Conservation (phyloP, 1,139 yeast species). For the Saccharomyces hybrid region DNA sequence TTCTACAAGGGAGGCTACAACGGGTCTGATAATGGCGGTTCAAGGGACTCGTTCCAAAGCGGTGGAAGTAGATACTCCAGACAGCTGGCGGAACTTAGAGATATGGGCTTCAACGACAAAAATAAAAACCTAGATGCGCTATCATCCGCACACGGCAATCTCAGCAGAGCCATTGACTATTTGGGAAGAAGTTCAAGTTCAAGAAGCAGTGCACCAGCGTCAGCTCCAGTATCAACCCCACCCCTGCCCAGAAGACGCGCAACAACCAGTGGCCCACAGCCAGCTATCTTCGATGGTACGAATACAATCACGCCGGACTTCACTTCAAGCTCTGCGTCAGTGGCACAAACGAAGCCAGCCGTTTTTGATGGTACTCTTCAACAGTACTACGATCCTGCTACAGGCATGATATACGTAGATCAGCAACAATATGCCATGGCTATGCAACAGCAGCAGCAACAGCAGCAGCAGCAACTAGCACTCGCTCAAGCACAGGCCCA, state of each 20-base stretch:
- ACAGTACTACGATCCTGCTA: slow-evolving; percentile 29
- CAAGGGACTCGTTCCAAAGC: slow-evolving; percentile 1
- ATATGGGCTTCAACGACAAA: slow-evolving; percentile 25
- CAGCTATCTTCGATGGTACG: slow-evolving; percentile 30
- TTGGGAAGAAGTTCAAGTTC: slow-evolving; percentile 11
- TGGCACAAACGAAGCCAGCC: slow-evolving; percentile 11
- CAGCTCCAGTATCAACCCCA: slow-evolving; percentile 16
- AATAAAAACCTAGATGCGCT: slow-evolving; percentile 32
- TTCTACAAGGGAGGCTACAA: slow-evolving; percentile 3
- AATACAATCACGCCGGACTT: slow-evolving; percentile 5
- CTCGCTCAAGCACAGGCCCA: slow-evolving; percentile 8
- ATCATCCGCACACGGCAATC: slow-evolving; percentile 28
- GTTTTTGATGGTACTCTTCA: slow-evolving; percentile 27
- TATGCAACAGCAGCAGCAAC: slow-evolving; percentile 10
- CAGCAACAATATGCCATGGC: slow-evolving; percentile 21
- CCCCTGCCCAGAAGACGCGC: slow-evolving; percentile 21
- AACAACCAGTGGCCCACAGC: slow-evolving; percentile 17
- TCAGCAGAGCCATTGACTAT: slow-evolving; percentile 28
- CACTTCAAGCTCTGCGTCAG: not conserved
- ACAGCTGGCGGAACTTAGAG: slow-evolving; percentile 21
- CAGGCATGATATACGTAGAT: slow-evolving; percentile 29
- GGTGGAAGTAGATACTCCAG: slow-evolving; percentile 10
- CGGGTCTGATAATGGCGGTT: slow-evolving; percentile 6
- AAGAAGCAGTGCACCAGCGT: slow-evolving; percentile 5
- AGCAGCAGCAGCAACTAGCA: slow-evolving; percentile 13